phyloP scores from a whole-genome alignment of 306 rosid genomes.

The Adenanthera pavonina region DNA sequence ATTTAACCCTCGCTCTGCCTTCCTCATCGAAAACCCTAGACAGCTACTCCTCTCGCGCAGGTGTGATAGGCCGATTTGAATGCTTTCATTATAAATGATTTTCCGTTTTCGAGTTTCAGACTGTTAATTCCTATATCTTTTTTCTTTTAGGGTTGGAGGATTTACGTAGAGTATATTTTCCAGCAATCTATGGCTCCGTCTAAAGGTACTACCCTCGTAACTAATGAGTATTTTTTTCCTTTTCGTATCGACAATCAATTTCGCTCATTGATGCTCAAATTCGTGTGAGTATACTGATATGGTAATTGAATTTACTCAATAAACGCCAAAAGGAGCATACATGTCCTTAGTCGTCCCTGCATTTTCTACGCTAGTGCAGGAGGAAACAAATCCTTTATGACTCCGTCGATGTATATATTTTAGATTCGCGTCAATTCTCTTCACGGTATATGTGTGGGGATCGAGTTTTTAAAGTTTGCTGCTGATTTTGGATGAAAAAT shows the following conservation, averaged over 20 bases:
- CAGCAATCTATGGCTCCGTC: slow-evolving; percentile 61
- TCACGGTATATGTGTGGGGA: background rate
- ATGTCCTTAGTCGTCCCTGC: background rate
- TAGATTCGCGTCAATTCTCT: background rate
- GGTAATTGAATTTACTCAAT: background rate
- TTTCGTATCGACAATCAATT: background rate
- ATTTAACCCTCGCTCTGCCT: background rate
- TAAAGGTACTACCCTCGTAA: slow-evolving; percentile 48
- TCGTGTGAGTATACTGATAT: background rate
- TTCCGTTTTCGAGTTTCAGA: background rate
- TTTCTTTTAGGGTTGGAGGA: slow-evolving; percentile 30
- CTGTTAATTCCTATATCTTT: background rate
- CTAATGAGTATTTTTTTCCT: background rate
- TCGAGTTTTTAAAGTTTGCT: background rate
- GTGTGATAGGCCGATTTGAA: slow-evolving; percentile 4
- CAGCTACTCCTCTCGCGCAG: slow-evolving; percentile 18
- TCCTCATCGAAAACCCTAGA: slow-evolving; percentile 39
- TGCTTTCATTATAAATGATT: background rate
- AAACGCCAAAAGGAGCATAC: background rate
- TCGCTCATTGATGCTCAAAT: background rate
- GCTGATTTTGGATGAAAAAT: background rate
- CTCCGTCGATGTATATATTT: background rate
- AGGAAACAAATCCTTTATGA: background rate
- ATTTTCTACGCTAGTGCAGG: background rate
- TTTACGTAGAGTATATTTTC: slow-evolving; percentile 30